These are phyloP conservation scores for Aspergillus eucalypticola DNA, from an alignment of 2,329 filamentous ascomycete genomes.

Conservation along the genomic window DNA sequence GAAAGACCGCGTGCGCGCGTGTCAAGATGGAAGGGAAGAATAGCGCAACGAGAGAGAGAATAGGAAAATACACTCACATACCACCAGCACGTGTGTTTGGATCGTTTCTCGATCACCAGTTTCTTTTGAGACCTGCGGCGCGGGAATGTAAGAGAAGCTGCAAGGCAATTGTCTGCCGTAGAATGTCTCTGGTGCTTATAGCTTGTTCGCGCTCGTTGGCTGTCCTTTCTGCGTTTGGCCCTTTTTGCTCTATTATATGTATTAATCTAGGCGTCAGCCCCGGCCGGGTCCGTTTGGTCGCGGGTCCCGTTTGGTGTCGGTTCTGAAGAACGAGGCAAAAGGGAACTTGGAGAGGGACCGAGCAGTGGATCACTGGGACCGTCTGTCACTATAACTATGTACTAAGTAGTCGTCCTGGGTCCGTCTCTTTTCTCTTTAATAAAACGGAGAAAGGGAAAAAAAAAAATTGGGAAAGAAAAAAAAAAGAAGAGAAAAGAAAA, in stretches of 20 bases:
- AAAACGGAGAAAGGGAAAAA: slow-evolving; percentile 16
- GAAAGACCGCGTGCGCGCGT: not conserved
- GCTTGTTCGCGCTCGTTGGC: slow-evolving; percentile 8
- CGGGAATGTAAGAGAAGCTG: slow-evolving; percentile 24
- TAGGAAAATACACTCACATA: slow-evolving; percentile 18
- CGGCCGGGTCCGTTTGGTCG: slow-evolving; percentile 12
- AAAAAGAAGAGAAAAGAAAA: slow-evolving; percentile 4
- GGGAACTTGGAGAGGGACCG: slow-evolving; percentile 4
- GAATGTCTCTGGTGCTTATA: slow-evolving; percentile 19
- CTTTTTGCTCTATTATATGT: slow-evolving; percentile 2
- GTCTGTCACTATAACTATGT: slow-evolving; percentile 20
- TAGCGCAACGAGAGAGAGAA: slow-evolving; percentile 2
- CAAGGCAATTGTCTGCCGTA: slow-evolving; percentile 23
- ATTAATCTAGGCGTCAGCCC: slow-evolving; percentile 3
- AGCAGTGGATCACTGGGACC: slow-evolving; percentile 18
- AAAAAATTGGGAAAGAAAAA: slow-evolving; percentile 7
- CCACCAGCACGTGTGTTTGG: slow-evolving; percentile 24
- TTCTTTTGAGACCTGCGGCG: slow-evolving; percentile 22
- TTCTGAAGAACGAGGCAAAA: slow-evolving; percentile 14
- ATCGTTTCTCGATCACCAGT: slow-evolving; percentile 12
- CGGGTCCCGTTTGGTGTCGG: slow-evolving; percentile 12
- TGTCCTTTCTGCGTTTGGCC: slow-evolving; percentile 1
- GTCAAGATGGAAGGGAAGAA: slow-evolving; percentile 4
- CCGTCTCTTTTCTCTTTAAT: slow-evolving; percentile 9
- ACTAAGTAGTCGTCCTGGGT: slow-evolving; percentile 11